Evolutionary conservation across 2,329 filamentous ascomycete species (phyloP).

Genomic region (Cladosporium sp.): DNA sequence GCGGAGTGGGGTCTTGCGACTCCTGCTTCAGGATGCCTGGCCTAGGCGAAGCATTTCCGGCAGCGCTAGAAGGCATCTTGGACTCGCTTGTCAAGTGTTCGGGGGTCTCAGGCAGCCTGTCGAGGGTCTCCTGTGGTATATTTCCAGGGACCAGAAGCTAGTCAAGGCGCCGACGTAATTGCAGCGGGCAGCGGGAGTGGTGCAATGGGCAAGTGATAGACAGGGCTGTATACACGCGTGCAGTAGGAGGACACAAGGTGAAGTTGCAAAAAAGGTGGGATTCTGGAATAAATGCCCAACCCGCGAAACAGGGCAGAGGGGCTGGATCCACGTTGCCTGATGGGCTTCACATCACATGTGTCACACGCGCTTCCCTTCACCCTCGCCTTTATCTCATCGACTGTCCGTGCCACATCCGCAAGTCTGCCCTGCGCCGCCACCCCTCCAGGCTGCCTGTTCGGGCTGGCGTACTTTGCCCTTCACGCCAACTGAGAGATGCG

Average conservation of each 20-base stretch:
- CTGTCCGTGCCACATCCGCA: background rate
- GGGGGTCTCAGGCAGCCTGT: background rate
- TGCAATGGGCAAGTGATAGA: background rate
- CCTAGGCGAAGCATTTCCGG: slow-evolving; percentile 13
- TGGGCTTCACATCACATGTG: background rate
- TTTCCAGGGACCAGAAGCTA: background rate
- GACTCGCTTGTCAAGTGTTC: background rate
- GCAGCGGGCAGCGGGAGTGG: background rate
- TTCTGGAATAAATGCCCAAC: background rate
- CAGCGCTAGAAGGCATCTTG: background rate
- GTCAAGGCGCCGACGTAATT: no score
- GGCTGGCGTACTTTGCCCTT: background rate
- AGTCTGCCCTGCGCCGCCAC: background rate
- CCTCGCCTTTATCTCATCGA: background rate
- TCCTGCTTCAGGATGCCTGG: slow-evolving; percentile 21
- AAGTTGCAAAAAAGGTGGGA: background rate
- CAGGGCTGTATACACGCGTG: background rate
- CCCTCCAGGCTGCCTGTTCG: background rate
- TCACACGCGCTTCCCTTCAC: background rate
- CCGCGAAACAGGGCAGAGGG: slow-evolving; percentile 4
- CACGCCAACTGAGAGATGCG: slow-evolving; percentile 2
- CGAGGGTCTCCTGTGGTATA: background rate
- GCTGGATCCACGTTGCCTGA: slow-evolving; percentile 5
- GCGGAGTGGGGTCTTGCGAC: slow-evolving; percentile 7
- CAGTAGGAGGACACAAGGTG: background rate